phyloP scores from a whole-genome alignment of 2,329 filamentous ascomycete genomes.

The Botrytis tulipae region DNA sequence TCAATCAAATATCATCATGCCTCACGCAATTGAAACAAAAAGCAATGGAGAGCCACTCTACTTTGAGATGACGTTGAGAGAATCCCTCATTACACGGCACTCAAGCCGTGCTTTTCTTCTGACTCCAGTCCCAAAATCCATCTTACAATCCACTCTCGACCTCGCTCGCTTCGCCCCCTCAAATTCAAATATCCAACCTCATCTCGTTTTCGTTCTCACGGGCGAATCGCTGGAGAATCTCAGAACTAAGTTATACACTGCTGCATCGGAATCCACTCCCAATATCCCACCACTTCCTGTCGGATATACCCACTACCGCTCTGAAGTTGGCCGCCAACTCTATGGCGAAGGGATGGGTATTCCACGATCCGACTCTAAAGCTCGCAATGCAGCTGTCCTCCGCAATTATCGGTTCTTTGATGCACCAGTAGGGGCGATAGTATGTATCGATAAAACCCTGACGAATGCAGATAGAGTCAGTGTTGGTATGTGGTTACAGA shows the following conservation, averaged over 20 bases:
- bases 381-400: slow-evolving; percentile 9
- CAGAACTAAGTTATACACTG: not conserved
- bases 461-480: slow-evolving; percentile 3
- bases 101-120: slow-evolving; percentile 12
- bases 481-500: slow-evolving; percentile 17
- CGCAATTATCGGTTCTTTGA: slow-evolving; percentile 12
- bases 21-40: not conserved
- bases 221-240: slow-evolving; percentile 2
- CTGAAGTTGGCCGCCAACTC: slow-evolving; percentile 6
- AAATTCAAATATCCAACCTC: slow-evolving; percentile 19
- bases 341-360: slow-evolving; percentile 12
- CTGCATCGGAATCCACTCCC: slow-evolving; percentile 1
- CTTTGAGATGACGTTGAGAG: slow-evolving; percentile 5
- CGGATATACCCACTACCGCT: slow-evolving; percentile 13
- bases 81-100: slow-evolving; percentile 11
- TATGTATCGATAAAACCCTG: slow-evolving; percentile 11
- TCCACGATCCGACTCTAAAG: not conserved
- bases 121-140: slow-evolving; percentile 9
- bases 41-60: not conserved
- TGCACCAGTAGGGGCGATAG: slow-evolving; percentile 1
- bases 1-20: not conserved
- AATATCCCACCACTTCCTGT: not conserved
- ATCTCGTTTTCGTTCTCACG: slow-evolving; percentile 4
- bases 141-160: slow-evolving; percentile 14
- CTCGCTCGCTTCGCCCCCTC: slow-evolving; percentile 17